Percentiles rank a stretch among this genome's conserved stretches.
Evolutionary conservation across 495 filamentous ascomycete genomes (phyloP).

Genomic region (Penicillium turbatum): DNA sequence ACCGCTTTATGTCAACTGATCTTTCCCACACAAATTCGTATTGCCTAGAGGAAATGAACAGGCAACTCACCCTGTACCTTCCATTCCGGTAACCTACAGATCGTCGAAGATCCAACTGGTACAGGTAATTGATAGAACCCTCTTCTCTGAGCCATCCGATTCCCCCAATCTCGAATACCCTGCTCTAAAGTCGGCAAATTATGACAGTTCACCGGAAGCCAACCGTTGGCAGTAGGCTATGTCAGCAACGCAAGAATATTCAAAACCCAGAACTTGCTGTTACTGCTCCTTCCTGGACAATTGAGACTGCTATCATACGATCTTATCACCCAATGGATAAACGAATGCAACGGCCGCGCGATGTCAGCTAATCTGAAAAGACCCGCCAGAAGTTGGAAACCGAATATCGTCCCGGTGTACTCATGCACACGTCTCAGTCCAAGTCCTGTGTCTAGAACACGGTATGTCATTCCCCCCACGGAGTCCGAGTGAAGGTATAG

Average conservation of each 20-base stretch:
- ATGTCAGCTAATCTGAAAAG: constrained; percentile 15
- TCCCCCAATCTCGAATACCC: constrained; percentile 19
- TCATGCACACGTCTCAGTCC: constrained; percentile 16
- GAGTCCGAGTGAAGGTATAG: constrained; percentile 13
- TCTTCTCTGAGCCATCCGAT: constrained; percentile 3
- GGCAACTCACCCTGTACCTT: not conserved
- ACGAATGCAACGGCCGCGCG: not conserved
- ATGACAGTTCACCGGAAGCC: constrained; percentile 8
- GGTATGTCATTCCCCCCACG: constrained; percentile 17
- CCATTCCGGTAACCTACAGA: constrained; percentile 10
- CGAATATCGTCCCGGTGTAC: constrained; percentile 6
- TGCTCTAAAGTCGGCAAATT: constrained; percentile 8
- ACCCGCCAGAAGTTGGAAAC: constrained; percentile 18
- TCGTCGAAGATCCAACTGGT: constrained; percentile 7
- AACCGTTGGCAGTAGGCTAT: not conserved
- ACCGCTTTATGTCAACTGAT: too few relatives aligned
- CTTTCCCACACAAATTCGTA: too few relatives aligned
- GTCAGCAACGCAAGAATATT: constrained; percentile 9
- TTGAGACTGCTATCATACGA: constrained; percentile 10
- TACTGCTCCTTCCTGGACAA: constrained; percentile 3
- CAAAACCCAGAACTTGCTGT: constrained; percentile 13
- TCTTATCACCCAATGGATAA: constrained; percentile 9
- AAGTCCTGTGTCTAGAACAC: constrained; percentile 12
- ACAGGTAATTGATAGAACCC: constrained; percentile 7
- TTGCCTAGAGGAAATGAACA: too few relatives aligned